Evolutionary conservation across 2,329 filamentous ascomycete species (phyloP).

Genomic region (Talaromyces marneffei): DNA sequence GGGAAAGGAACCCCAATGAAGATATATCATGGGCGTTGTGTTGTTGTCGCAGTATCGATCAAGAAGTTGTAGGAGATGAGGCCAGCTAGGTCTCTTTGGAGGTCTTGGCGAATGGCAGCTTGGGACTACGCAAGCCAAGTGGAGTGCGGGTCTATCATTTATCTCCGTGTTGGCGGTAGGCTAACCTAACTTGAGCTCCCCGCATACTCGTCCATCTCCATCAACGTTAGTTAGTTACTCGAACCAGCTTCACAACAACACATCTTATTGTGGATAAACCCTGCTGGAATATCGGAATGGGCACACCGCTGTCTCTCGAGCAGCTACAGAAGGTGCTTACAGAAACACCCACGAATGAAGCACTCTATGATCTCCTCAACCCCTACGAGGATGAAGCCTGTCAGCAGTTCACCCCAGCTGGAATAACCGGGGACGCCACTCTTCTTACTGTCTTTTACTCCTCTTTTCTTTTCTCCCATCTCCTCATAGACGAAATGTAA

Average conservation of each 20-base stretch:
- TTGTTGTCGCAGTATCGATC: slow-evolving; percentile 12
- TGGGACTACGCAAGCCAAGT: slow-evolving; percentile 8
- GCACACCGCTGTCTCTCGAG: slow-evolving; percentile 25
- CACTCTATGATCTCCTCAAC: slow-evolving; percentile 32
- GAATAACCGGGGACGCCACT: slow-evolving; percentile 20
- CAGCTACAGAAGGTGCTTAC: slow-evolving; percentile 27
- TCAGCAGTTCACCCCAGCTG: slow-evolving; percentile 22
- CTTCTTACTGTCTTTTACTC: slow-evolving; percentile 36
- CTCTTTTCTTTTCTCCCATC: slow-evolving; percentile 35
- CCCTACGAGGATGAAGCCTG: slow-evolving; percentile 33
- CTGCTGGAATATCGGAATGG: slow-evolving; percentile 19
- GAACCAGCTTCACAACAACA: neutral
- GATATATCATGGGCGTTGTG: neutral
- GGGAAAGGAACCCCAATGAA: slow-evolving; percentile 12
- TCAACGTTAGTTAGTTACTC: too few relatives aligned
- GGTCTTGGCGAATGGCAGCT: slow-evolving; percentile 31
- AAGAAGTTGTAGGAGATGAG: neutral
- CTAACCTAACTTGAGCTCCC: too few relatives aligned
- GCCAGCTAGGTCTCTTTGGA: slow-evolving; percentile 37
- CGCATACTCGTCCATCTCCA: neutral
- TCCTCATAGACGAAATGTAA: slow-evolving; percentile 37
- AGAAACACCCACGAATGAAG: slow-evolving; percentile 26
- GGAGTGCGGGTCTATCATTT: slow-evolving; percentile 7
- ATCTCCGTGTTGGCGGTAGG: neutral
- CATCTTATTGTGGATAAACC: neutral